phyloP scores from a whole-genome alignment of 2,329 filamentous ascomycete genomes.

The Cladophialophora exuberans region DNA sequence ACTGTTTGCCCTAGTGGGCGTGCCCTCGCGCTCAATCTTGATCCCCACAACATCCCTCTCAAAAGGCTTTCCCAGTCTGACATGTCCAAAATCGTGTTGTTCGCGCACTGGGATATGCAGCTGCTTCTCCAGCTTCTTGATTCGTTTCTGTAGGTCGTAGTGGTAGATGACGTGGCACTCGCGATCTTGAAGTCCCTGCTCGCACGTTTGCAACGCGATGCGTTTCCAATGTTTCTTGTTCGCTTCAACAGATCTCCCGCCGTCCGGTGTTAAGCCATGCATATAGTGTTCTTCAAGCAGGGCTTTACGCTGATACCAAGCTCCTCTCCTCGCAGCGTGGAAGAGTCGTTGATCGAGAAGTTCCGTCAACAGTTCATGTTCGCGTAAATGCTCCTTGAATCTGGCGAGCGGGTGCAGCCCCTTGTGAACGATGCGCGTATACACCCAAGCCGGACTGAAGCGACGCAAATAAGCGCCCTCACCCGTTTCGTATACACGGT shows the following conservation, averaged over 20 bases:
- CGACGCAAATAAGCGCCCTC: slow-evolving; percentile 88
- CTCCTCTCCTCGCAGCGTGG: slow-evolving; percentile 79
- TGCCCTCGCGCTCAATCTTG: slow-evolving; percentile 66
- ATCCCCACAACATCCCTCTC: slow-evolving; percentile 78
- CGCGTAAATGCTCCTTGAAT: slow-evolving; percentile 76
- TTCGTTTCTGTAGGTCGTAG: slow-evolving; percentile 89
- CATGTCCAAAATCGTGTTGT: slow-evolving; percentile 92
- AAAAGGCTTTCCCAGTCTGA: slow-evolving; percentile 73
- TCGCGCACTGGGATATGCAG: slow-evolving; percentile 80
- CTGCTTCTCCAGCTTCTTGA: slow-evolving; percentile 85
- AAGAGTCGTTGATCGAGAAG: slow-evolving; percentile 82
- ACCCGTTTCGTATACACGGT: slow-evolving; percentile 74
- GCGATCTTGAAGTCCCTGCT: slow-evolving; percentile 81
- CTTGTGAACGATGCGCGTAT: slow-evolving; percentile 91
- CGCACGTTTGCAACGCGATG: slow-evolving; percentile 77
- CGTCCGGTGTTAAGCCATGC: slow-evolving; percentile 60
- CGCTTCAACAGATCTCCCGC: slow-evolving; percentile 55
- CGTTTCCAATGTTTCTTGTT: slow-evolving; percentile 84
- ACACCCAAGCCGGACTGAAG: slow-evolving; percentile 89
- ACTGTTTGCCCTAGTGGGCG: slow-evolving; percentile 33
- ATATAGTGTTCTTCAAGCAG: slow-evolving; percentile 96
- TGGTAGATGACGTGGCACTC: slow-evolving; percentile 92
- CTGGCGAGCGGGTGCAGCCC: slow-evolving; percentile 76
- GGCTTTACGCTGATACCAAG: slow-evolving; percentile 95
- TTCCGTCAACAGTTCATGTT: slow-evolving; percentile 74